Percentiles rank a stretch among this genome's conserved stretches.
phyloP scores from a whole-genome alignment of 202 grass and related monocot species.

The Sporobolus alterniflorus region DNA sequence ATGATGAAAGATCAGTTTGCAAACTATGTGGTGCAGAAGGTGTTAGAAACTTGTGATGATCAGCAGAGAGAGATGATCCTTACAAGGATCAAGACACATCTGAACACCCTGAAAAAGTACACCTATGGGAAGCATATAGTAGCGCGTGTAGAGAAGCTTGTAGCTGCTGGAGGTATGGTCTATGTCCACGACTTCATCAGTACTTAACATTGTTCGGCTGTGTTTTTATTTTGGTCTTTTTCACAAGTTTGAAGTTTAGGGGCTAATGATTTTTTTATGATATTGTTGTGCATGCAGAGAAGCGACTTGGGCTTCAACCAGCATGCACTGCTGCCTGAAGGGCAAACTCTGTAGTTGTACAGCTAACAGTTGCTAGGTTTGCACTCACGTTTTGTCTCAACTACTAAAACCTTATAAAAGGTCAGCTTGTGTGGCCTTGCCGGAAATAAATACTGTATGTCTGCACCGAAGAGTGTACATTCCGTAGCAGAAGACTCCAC shows the following conservation, averaged over 20 bases:
- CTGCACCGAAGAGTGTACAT: conserved; percentile 79
- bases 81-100: conserved; percentile 82
- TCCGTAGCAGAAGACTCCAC: conserved; percentile 49
- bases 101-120: conserved; percentile 93
- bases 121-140: conserved; percentile 98
- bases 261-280: not conserved
- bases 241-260: not conserved
- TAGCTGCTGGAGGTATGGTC: conserved; percentile 82
- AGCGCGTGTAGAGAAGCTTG: conserved; percentile 90
- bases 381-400: conserved; percentile 61
- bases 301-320: conserved; percentile 72
- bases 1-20: conserved; percentile 99
- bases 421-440: conserved; percentile 39
- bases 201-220: not conserved
- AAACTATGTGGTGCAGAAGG: conserved; percentile 97
- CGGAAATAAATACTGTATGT: conserved; percentile 68
- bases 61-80: conserved; percentile 92
- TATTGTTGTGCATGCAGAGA: conserved; percentile 58
- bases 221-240: no score
- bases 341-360: conserved; percentile 65
- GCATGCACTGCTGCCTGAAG: conserved; percentile 64
- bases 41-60: conserved; percentile 91
- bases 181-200: not conserved
- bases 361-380: conserved; percentile 88
- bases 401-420: conserved; percentile 34